These are phyloP conservation scores for Cicer bijugum DNA, from an alignment of 306 rosid genomes.

Conservation along the genomic window DNA sequence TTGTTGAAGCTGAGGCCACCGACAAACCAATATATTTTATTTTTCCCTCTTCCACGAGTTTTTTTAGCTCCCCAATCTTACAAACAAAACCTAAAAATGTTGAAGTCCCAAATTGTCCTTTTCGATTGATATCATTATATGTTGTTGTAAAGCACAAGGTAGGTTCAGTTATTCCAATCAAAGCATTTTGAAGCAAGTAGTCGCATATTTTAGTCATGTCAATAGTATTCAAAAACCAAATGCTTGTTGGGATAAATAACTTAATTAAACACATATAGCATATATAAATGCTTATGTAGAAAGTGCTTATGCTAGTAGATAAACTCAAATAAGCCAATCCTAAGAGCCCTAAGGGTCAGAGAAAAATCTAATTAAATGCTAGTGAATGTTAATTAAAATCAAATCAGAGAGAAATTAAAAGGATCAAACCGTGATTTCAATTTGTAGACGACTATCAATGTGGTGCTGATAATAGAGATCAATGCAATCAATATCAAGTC, in stretches of 20 bases:
- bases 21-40: conserved; percentile 65
- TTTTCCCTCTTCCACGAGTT: conserved; percentile 67
- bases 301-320: no score
- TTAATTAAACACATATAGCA: no score
- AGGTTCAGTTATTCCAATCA: not conserved
- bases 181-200: not conserved
- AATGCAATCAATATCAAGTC: conserved; percentile 57
- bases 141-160: not conserved
- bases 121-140: not conserved
- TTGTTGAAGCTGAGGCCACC: conserved; percentile 72
- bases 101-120: not conserved
- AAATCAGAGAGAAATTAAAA: not conserved
- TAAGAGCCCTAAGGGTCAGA: no score
- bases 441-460: conserved; percentile 64
- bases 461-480: conserved; percentile 86
- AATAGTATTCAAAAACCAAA: no score
- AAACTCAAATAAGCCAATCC: no score
- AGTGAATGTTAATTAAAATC: not conserved
- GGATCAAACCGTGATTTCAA: conserved; percentile 67
- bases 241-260: no score
- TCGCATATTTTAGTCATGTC: not conserved
- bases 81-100: not conserved
- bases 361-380: no score
- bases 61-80: conserved; percentile 71
- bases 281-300: no score